Base-by-base conservation (phyloP, 176 grass and related monocot species). In the Cenchrus americanus region DNA sequence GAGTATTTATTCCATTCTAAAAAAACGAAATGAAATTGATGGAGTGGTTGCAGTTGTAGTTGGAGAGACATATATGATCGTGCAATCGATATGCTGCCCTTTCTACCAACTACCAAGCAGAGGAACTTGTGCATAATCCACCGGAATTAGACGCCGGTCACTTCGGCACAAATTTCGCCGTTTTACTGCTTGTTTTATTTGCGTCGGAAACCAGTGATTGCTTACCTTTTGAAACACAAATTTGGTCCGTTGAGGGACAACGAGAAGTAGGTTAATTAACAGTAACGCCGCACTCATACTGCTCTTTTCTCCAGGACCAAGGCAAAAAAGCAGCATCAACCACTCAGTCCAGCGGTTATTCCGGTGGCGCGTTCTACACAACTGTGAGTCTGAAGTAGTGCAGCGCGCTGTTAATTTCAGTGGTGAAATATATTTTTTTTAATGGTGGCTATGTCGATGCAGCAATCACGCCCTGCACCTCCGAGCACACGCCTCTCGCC, bases 401-500 rank as follows among this genome's bases (percentile, higher is more conserved):
- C 47, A 49, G 0, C 27, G 10, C 32, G 15, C 23, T 37, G 34
- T 63, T 60, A 42, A 70, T 54, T 61, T 51, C n/a, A 17, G 1
- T 49, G 41, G 52, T 53, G 17, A 53, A 37, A 37, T 37, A 34
- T 4, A 4, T 6, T 53, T 53, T 53, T 6, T 18, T 6, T 17
- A 79, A 53, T 23, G 24, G 14, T 24, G 34, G 46, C n/a, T 70
- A 5, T 8, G 10, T 73, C 60, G 24, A 44, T 48, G 50, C 73
- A 86, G 88, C 79, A 90, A 78, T 82, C 88, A 32, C 79, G 73
- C 47, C 75, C 86, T 88, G 71, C 82, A 75, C 52, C 88, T 67
- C 83, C 92, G 26, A 89, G 70, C 75, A 84, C 86, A 14, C 86
- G 80, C 17, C 92, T 94, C 51, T 87, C 89, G 10, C 89, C 92